Evolutionary conservation across 2,329 filamentous ascomycete genomes (phyloP).

Genomic region (Paraphoma chrysanthemicola): DNA sequence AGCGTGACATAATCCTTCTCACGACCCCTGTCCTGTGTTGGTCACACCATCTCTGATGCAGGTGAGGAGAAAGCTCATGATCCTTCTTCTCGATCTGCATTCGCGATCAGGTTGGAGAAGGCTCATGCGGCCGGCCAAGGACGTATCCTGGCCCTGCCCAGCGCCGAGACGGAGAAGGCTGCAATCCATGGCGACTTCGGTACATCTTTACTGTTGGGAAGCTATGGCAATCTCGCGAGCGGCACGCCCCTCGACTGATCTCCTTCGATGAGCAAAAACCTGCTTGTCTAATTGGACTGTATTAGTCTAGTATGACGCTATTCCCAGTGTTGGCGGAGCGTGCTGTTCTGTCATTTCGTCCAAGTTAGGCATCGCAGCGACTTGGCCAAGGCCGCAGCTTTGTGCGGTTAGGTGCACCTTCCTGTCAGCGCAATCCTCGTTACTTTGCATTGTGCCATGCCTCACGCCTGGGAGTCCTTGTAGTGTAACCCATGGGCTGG

Average conservation of each 20-base stretch:
- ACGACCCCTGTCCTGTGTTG: background rate
- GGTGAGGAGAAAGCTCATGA: background rate
- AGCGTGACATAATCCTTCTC: background rate
- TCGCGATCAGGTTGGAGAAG: background rate
- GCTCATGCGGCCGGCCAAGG: conserved; percentile 8
- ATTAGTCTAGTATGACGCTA: background rate
- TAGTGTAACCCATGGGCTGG: conserved; percentile 9
- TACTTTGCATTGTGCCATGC: conserved; percentile 2
- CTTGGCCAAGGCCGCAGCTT: background rate
- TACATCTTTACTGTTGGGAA: conserved; percentile 6
- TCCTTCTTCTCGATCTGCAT: background rate
- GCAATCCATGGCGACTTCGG: conserved; percentile 11
- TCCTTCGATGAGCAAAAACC: background rate
- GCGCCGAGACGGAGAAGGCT: conserved; percentile 21
- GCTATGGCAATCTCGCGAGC: conserved; percentile 2
- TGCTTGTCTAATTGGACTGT: background rate
- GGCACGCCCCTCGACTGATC: background rate
- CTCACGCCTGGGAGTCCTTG: background rate
- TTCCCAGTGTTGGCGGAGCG: background rate
- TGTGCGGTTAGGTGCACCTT: background rate
- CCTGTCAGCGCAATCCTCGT: conserved; percentile 1
- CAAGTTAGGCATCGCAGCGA: background rate
- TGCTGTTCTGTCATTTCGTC: background rate
- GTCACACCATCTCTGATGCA: background rate
- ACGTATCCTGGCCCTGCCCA: conserved; percentile 13